Percentiles rank a stretch among this genome's conserved stretches.
These are phyloP conservation scores for Trypanosoma lewisi DNA, from an alignment of 208 protist genomes.

Conservation along the genomic window DNA sequence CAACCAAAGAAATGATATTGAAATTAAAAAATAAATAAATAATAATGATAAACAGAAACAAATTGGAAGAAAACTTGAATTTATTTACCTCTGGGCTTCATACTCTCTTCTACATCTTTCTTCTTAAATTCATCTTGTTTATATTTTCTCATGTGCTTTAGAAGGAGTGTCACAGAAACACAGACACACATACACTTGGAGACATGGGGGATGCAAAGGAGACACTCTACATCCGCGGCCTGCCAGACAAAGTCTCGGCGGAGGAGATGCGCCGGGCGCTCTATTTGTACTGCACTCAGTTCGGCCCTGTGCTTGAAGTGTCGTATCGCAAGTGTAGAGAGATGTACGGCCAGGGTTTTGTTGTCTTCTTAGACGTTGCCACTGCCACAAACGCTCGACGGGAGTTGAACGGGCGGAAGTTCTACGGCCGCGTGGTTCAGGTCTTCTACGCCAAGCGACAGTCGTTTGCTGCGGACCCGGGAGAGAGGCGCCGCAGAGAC, in stretches of 20 bases:
- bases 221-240: conserved; percentile 78
- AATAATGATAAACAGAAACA: no score
- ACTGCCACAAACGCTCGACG: conserved; percentile 72
- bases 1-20: no score
- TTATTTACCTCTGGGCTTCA: no score
- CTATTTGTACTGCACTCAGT: conserved; percentile 86
- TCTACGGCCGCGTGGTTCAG: conserved; percentile 75
- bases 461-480: conserved; percentile 70
- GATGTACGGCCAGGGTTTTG: conserved; percentile 85
- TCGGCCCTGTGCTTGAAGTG: conserved; percentile 74
- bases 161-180: not conserved
- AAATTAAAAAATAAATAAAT: no score
- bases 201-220: conserved; percentile 80
- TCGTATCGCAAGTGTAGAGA: conserved; percentile 50
- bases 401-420: conserved; percentile 59
- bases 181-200: not conserved
- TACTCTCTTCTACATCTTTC: no score
- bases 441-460: conserved; percentile 74
- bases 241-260: conserved; percentile 80
- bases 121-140: not conserved
- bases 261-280: conserved; percentile 70
- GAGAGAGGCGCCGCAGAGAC: conserved; percentile 64
- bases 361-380: conserved; percentile 83
- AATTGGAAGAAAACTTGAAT: no score
- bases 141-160: not conserved